Evolutionary conservation across 1,284 basidiomycete species (phyloP).

Genomic region (Acaromyces ingoldii): DNA sequence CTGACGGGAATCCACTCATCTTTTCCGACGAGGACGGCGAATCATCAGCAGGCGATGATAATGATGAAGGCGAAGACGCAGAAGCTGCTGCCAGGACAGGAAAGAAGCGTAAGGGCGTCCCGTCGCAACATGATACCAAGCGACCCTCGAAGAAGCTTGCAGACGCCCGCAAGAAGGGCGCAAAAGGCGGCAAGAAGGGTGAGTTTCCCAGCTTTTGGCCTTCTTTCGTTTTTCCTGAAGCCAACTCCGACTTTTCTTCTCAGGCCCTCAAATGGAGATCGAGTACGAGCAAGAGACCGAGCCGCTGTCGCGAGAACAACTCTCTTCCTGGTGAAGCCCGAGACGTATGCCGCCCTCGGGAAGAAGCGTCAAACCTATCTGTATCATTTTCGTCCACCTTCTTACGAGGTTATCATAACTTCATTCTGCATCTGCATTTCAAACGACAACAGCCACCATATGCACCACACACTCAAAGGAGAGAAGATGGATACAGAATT

Average conservation of each 20-base stretch:
- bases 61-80: slow-evolving; percentile 17
- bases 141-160: slow-evolving; percentile 10
- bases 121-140: slow-evolving; percentile 1
- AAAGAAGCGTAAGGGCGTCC: slow-evolving; percentile 7
- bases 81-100: slow-evolving; percentile 1
- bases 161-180: background rate
- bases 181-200: slow-evolving; percentile 15
- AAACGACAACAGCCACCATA: too few species aligned
- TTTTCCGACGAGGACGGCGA: slow-evolving; percentile 8
- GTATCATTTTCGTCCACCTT: too few species aligned
- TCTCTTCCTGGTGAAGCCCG: slow-evolving; percentile 47
- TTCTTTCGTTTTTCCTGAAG: background rate
- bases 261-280: slow-evolving; percentile 69
- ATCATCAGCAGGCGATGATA: slow-evolving; percentile 25
- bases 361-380: too few species aligned
- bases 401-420: too few species aligned
- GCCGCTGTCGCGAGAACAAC: slow-evolving; percentile 54
- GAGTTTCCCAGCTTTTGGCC: too few species aligned
- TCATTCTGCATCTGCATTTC: too few species aligned
- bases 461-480: background rate
- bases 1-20: slow-evolving; percentile 10
- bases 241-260: background rate
- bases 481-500: background rate
- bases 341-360: background rate
- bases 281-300: slow-evolving; percentile 87